Evolutionary conservation across 2,329 filamentous ascomycete species (phyloP).

Genomic region (Penicillium sclerotiorum): DNA sequence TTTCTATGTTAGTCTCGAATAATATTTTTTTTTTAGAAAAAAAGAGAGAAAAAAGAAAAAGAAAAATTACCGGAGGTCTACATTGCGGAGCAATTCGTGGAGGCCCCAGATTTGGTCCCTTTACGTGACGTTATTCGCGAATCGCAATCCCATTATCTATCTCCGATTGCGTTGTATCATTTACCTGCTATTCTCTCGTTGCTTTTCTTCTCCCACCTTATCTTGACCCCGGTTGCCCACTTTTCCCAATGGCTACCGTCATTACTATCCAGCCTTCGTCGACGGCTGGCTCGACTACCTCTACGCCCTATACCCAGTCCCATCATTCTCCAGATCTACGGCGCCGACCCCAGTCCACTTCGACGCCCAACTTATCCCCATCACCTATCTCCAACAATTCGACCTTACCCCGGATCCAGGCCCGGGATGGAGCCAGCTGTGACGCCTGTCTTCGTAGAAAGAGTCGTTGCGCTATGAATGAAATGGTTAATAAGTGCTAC

Average conservation of each 20-base stretch:
- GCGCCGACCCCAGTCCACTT: conserved; percentile 25
- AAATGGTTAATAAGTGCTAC: conserved; percentile 47
- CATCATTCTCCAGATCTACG: conserved; percentile 27
- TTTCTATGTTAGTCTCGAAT: neutral
- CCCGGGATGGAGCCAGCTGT: conserved; percentile 43
- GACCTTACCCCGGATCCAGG: conserved; percentile 30
- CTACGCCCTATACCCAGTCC: conserved; percentile 29
- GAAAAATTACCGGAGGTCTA: neutral
- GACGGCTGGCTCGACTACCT: conserved; percentile 29
- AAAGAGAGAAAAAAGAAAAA: neutral
- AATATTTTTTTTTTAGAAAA: neutral
- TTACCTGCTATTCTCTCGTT: neutral
- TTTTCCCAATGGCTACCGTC: conserved; percentile 38
- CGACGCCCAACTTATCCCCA: conserved; percentile 28
- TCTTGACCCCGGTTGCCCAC: neutral
- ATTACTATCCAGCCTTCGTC: conserved; percentile 45
- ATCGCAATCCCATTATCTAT: conserved; percentile 19
- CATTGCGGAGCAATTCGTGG: neutral
- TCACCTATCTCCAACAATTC: conserved; percentile 26
- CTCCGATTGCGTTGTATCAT: conserved; percentile 6
- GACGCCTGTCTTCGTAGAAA: conserved; percentile 48
- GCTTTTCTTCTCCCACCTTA: conserved; percentile 4
- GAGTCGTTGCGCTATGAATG: conserved; percentile 48
- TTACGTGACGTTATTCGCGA: conserved; percentile 22
- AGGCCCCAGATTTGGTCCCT: conserved; percentile 12